Conservation (phyloP, 2,329 filamentous ascomycete genomes). For the Amesomyces nigricolor region DNA sequence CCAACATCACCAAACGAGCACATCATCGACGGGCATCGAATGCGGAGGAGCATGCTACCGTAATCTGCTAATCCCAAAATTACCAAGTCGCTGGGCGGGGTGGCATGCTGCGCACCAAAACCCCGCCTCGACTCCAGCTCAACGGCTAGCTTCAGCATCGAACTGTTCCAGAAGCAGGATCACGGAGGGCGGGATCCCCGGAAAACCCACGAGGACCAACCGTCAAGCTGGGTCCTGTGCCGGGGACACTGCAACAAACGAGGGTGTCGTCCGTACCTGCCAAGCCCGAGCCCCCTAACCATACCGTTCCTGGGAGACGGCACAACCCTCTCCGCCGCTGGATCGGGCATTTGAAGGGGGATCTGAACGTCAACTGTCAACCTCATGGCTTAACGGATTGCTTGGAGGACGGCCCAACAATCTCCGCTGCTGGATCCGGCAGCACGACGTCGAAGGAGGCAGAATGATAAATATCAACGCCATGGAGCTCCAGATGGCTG, state of each 20-base stretch:
- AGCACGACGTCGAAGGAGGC: not conserved
- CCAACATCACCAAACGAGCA: too few species aligned
- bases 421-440: constrained; percentile 4
- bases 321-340: constrained; percentile 8
- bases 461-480: constrained; percentile 5
- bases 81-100: too few species aligned
- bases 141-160: too few species aligned
- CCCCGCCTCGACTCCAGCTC: too few species aligned
- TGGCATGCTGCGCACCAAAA: too few species aligned
- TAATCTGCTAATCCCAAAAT: too few species aligned
- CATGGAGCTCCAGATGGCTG: not conserved
- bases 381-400: constrained; percentile 1
- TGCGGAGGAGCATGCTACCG: too few species aligned
- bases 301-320: constrained; percentile 6
- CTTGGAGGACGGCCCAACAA: constrained; percentile 14
- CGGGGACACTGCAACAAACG: not conserved
- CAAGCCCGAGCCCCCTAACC: constrained; percentile 2
- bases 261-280: not conserved
- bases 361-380: constrained; percentile 1
- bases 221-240: not conserved
- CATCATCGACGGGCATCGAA: too few species aligned
- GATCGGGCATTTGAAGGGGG: not conserved
- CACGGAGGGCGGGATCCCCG: too few species aligned
- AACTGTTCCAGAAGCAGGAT: too few species aligned
- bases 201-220: too few species aligned